Conservation (phyloP, 345 rosid species). For the Populus tremula region DNA sequence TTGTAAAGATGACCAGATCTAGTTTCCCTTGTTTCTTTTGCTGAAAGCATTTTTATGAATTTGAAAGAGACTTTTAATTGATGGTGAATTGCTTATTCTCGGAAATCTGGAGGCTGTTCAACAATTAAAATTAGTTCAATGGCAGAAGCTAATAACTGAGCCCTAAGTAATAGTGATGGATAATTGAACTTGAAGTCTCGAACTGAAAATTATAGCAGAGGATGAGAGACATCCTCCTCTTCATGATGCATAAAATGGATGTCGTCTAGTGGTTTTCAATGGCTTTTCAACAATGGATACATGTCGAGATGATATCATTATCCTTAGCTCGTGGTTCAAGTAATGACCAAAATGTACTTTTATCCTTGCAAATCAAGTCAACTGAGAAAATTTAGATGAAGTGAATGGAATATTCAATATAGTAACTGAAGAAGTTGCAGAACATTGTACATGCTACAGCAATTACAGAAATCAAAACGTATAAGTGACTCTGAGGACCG, state of each 20-base stretch:
- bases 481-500: constrained; percentile 8
- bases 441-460: constrained; percentile 21
- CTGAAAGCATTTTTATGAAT: not conserved
- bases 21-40: not conserved
- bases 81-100: too few species aligned
- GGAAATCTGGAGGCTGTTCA: too few species aligned
- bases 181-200: too few species aligned
- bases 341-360: not conserved
- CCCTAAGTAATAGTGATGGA: too few species aligned
- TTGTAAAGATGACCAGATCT: not conserved
- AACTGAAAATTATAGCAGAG: too few species aligned
- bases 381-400: constrained; percentile 6
- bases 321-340: not conserved
- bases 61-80: too few species aligned
- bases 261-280: not conserved
- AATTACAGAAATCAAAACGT: constrained; percentile 25
- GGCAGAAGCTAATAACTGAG: not conserved
- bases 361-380: constrained; percentile 10
- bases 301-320: too few species aligned
- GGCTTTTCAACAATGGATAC: too few species aligned
- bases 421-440: constrained; percentile 17
- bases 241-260: not conserved
- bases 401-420: not conserved
- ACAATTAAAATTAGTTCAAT: too few species aligned
- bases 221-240: too few species aligned